A percentile compares a stretch with the other conserved stretches of the same genome.
These are phyloP conservation scores for Melianthus villosus DNA, from an alignment of 441 rosid genomes.

Conservation along the genomic window DNA sequence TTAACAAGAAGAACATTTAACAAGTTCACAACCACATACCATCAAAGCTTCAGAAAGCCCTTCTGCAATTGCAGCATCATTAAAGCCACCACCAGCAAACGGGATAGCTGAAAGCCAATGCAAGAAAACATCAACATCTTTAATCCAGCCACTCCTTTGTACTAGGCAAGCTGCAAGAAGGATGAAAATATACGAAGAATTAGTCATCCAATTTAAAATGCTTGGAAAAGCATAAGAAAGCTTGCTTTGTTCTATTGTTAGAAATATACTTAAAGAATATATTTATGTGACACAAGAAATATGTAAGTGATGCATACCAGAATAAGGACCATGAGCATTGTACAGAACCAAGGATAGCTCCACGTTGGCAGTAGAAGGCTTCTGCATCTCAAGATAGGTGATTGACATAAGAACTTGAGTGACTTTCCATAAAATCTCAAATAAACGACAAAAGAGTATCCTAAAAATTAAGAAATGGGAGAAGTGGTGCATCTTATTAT, in stretches of 20 bases:
- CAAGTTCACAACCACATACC: conserved; percentile 24
- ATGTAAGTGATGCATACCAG: conserved; percentile 30
- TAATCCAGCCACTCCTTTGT: conserved; percentile 91
- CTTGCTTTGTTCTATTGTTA: neutral
- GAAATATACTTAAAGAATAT: neutral
- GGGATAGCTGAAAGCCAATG: conserved; percentile 65
- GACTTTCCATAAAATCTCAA: neutral
- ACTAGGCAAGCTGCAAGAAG: conserved; percentile 61
- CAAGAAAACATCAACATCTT: conserved; percentile 59
- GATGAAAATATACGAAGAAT: conserved; percentile 1
- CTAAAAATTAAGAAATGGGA: too few relatives aligned
- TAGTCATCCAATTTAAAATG: neutral
- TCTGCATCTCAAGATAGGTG: conserved; percentile 24
- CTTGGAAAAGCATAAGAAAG: neutral
- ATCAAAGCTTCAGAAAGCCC: conserved; percentile 92
- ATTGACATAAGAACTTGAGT: neutral
- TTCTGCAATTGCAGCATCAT: conserved; percentile 91
- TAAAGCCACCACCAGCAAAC: conserved; percentile 83
- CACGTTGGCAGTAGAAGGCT: conserved; percentile 32
- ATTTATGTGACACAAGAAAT: conserved; percentile 6
- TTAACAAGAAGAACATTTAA: conserved; percentile 2
- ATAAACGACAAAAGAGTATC: neutral
- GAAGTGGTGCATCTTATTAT: too few relatives aligned
- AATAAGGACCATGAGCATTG: conserved; percentile 64
- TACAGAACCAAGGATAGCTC: conserved; percentile 64